Evolutionary conservation across 345 rosid genomes (phyloP).

Genomic region (Dimocarpus longan): DNA sequence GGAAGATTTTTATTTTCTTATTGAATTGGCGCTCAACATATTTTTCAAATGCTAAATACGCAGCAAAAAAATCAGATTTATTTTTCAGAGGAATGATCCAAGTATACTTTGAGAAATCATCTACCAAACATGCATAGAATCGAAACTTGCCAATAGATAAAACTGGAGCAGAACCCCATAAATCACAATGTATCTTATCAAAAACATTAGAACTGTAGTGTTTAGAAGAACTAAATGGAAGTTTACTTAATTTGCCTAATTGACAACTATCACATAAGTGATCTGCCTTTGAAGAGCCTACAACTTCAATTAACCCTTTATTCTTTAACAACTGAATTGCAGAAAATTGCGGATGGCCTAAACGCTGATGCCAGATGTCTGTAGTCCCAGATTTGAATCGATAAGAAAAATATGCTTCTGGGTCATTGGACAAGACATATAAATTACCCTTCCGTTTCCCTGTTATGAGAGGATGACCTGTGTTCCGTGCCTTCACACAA

Average conservation of each 20-base stretch:
- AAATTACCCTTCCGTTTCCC: constrained; percentile 7
- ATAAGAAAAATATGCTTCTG: neutral
- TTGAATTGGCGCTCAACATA: constrained; percentile 17
- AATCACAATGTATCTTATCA: neutral
- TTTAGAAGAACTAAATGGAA: neutral
- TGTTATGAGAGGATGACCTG: constrained; percentile 1
- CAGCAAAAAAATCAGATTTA: constrained; percentile 17
- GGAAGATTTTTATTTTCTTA: constrained; percentile 14
- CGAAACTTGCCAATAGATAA: constrained; percentile 5
- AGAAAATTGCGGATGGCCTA: constrained; percentile 15
- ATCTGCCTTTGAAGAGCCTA: neutral
- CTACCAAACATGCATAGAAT: neutral
- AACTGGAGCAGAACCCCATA: constrained; percentile 15
- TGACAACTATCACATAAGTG: constrained; percentile 21
- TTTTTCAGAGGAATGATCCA: constrained; percentile 4
- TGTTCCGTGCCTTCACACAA: constrained; percentile 14
- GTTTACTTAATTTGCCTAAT: constrained; percentile 14
- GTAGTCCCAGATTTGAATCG: neutral
- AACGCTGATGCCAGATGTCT: constrained; percentile 15
- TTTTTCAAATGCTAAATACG: constrained; percentile 12
- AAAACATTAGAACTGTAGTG: neutral
- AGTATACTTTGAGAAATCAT: constrained; percentile 1
- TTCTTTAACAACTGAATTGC: neutral
- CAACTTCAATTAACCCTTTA: constrained; percentile 17
- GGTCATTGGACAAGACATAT: neutral